A percentile compares a stretch with the other conserved stretches of the same genome.
Evolutionary conservation across 495 filamentous ascomycete species (phyloP).

Genomic region (Penicillium longicatenatum): DNA sequence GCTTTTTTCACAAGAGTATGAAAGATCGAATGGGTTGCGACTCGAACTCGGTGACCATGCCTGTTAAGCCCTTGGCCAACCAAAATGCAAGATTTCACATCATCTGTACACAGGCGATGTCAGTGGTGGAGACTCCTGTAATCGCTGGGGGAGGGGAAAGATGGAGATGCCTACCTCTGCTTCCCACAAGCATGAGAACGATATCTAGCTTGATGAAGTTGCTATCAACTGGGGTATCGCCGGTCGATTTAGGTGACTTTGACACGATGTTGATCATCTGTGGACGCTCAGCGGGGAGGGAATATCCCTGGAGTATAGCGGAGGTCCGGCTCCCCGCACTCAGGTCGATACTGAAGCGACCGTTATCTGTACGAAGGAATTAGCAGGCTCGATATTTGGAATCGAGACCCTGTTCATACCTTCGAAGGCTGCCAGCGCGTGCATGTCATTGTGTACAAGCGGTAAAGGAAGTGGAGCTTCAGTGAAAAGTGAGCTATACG

Average conservation of each 20-base stretch:
- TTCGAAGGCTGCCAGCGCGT: no score
- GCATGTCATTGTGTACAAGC: no score
- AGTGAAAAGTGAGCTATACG: no score
- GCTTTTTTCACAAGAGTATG: not conserved
- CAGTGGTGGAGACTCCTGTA: not conserved
- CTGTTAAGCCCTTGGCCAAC: conserved; percentile 3
- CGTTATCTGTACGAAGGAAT: not conserved
- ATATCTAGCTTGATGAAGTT: conserved; percentile 3
- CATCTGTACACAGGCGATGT: not conserved
- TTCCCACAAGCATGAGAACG: conserved; percentile 15
- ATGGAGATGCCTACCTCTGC: conserved; percentile 6
- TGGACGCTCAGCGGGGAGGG: not conserved
- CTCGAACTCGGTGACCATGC: conserved; percentile 9
- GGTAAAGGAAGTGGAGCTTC: no score
- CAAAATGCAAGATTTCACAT: conserved; percentile 5
- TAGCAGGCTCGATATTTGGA: no score
- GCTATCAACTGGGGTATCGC: not conserved
- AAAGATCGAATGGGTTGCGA: conserved; percentile 10
- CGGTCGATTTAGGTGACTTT: not conserved
- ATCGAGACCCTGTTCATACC: no score
- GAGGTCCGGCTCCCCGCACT: not conserved
- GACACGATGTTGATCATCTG: not conserved
- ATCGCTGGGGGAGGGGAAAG: not conserved
- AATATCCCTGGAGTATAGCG: not conserved
- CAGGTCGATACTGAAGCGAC: not conserved